phyloP scores from a whole-genome alignment of 176 grass and related monocot species.

The Ensete ventricosum region DNA sequence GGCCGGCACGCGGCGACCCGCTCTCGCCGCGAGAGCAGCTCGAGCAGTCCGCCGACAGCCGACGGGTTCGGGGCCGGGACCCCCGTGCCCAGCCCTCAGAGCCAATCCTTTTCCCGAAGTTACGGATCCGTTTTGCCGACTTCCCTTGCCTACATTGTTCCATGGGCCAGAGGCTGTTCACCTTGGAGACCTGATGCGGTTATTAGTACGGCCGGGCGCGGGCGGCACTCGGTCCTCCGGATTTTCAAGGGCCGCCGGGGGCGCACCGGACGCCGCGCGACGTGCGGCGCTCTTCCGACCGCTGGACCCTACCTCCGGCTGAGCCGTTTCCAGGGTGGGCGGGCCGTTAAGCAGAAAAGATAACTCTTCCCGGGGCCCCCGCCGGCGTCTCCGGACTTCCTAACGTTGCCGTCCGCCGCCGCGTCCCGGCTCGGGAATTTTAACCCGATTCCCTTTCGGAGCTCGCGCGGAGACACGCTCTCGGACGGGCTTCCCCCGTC shows the following conservation, averaged over 20 bases:
- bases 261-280: slow-evolving; percentile 56
- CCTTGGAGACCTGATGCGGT: slow-evolving; percentile 51
- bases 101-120: slow-evolving; percentile 24
- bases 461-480: too few relatives aligned
- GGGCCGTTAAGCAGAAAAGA: too few relatives aligned
- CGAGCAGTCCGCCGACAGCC: slow-evolving; percentile 4
- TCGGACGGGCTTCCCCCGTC: too few relatives aligned
- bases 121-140: slow-evolving; percentile 34
- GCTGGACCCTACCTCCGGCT: too few relatives aligned
- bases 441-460: too few relatives aligned
- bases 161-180: slow-evolving; percentile 43
- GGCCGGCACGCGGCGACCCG: slow-evolving; percentile 10
- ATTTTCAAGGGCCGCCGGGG: slow-evolving; percentile 57
- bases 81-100: slow-evolving; percentile 20
- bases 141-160: slow-evolving; percentile 51
- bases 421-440: too few relatives aligned
- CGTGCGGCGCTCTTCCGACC: slow-evolving; percentile 52
- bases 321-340: too few relatives aligned
- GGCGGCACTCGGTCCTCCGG: slow-evolving; percentile 40
- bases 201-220: too few relatives aligned
- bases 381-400: too few relatives aligned
- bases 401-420: too few relatives aligned
- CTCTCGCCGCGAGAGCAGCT: slow-evolving; percentile 17
- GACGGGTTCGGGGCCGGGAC: slow-evolving; percentile 8
- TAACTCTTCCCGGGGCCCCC: too few relatives aligned